A percentile compares a stretch with the other conserved stretches of the same genome.
Conservation (phyloP, 2,329 filamentous ascomycete genomes). For the Xylariaceae sp. region DNA sequence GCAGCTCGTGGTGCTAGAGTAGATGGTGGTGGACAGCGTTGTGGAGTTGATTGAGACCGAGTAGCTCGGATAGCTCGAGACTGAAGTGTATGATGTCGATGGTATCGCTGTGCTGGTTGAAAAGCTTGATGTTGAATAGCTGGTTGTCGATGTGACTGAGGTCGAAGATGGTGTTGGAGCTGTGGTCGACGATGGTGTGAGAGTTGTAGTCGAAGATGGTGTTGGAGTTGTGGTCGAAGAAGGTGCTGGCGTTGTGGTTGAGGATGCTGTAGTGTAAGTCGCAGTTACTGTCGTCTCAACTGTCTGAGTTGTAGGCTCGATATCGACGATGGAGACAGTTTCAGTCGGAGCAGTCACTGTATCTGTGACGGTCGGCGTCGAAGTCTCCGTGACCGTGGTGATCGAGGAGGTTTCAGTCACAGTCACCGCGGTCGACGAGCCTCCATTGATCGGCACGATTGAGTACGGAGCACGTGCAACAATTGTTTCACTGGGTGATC, state of each 20-base stretch:
- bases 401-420: constrained; percentile 34
- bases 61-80: constrained; percentile 3
- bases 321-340: constrained; percentile 30
- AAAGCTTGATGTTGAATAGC: constrained; percentile 1
- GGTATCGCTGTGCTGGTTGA: constrained; percentile 5
- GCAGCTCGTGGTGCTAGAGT: background rate
- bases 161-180: constrained; percentile 1
- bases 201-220: background rate
- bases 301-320: constrained; percentile 20
- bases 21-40: background rate
- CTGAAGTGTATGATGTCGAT: constrained; percentile 7
- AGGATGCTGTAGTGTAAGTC: constrained; percentile 3
- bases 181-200: background rate
- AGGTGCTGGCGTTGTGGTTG: no score
- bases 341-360: constrained; percentile 24
- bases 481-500: constrained; percentile 16
- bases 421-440: constrained; percentile 19
- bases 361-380: constrained; percentile 29
- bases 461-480: constrained; percentile 35
- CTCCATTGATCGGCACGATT: constrained; percentile 36
- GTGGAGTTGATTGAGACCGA: constrained; percentile 7
- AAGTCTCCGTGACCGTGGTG: constrained; percentile 32
- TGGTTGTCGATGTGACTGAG: no score
- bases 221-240: background rate
- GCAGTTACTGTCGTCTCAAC: constrained; percentile 20